A percentile compares a stretch with the other conserved stretches of the same genome.
Conservation (phyloP, 495 filamentous ascomycete genomes). For the Penicillium herquei region DNA sequence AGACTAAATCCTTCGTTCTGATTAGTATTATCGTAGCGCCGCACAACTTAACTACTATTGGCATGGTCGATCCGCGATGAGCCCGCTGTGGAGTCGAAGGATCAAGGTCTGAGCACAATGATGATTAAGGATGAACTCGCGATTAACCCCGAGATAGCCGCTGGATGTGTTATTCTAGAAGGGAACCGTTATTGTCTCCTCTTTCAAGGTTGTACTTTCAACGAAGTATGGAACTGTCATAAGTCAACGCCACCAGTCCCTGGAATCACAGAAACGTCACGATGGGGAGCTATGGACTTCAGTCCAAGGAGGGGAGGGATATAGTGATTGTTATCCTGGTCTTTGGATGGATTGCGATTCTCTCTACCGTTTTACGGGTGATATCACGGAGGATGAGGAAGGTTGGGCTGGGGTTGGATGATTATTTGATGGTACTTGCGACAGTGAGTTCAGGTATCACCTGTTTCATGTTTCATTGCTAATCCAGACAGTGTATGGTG, state of each 20-base stretch:
- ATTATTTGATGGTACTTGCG: constrained; percentile 2
- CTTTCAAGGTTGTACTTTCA: too few species aligned
- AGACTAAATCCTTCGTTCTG: neutral
- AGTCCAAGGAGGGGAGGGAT: constrained; percentile 3
- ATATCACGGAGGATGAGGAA: constrained; percentile 7
- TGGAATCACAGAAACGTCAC: neutral
- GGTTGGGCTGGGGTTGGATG: constrained; percentile 4
- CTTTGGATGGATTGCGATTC: neutral
- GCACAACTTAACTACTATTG: neutral
- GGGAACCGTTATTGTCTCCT: too few species aligned
- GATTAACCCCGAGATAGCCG: too few species aligned
- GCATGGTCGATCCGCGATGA: neutral
- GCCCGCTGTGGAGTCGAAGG: neutral
- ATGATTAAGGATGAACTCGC: too few species aligned
- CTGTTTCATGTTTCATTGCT: neutral
- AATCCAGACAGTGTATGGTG: constrained; percentile 1
- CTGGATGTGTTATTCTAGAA: neutral
- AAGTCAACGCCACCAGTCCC: too few species aligned
- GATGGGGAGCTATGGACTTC: constrained; percentile 7
- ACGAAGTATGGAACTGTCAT: too few species aligned
- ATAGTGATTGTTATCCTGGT: constrained; percentile 6
- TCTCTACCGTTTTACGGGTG: constrained; percentile 1
- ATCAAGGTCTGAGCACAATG: neutral
- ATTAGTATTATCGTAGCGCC: too few species aligned
- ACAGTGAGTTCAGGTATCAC: neutral